Conservation (phyloP, 2,329 filamentous ascomycete species). For the Aspergillus pseudotamarii region DNA sequence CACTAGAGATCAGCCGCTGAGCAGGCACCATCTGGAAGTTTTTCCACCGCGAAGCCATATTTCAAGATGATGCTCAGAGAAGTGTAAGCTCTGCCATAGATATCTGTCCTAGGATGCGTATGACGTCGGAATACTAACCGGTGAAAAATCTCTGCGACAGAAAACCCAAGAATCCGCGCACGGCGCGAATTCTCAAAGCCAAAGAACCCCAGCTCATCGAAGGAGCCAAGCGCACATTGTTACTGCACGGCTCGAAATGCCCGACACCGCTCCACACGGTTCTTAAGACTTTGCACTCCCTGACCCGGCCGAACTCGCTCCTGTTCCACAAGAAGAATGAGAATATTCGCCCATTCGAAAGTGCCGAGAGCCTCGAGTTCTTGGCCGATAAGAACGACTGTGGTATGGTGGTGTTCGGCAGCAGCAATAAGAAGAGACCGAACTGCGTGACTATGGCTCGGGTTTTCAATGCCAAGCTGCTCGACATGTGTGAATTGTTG, state of each 20-base stretch:
- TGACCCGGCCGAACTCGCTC: slow-evolving; percentile 82
- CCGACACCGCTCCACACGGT: slow-evolving; percentile 82
- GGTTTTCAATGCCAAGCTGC: slow-evolving; percentile 80
- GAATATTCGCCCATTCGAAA: slow-evolving; percentile 87
- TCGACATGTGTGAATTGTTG: slow-evolving; percentile 93
- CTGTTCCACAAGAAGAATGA: slow-evolving; percentile 97
- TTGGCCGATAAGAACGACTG: slow-evolving; percentile 96
- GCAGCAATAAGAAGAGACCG: slow-evolving; percentile 91
- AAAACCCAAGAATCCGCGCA: slow-evolving; percentile 80
- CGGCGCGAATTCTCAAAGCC: slow-evolving; percentile 92
- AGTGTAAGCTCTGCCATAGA: slow-evolving; percentile 38
- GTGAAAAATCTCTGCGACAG: slow-evolving; percentile 39
- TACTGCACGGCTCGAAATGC: slow-evolving; percentile 84
- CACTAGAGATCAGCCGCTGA: not conserved
- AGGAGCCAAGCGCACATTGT: slow-evolving; percentile 85
- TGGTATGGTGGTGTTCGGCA: slow-evolving; percentile 79
- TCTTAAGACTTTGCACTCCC: slow-evolving; percentile 78
- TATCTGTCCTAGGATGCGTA: not conserved
- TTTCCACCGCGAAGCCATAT: slow-evolving; percentile 8
- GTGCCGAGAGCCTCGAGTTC: slow-evolving; percentile 85
- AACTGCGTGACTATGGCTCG: slow-evolving; percentile 83
- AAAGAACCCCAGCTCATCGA: slow-evolving; percentile 86
- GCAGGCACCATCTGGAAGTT: slow-evolving; percentile 21
- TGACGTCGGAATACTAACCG: slow-evolving; percentile 2
- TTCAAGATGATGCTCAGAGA: slow-evolving; percentile 44